Conservation (phyloP, 306 rosid species). For the Neltuma alba region DNA sequence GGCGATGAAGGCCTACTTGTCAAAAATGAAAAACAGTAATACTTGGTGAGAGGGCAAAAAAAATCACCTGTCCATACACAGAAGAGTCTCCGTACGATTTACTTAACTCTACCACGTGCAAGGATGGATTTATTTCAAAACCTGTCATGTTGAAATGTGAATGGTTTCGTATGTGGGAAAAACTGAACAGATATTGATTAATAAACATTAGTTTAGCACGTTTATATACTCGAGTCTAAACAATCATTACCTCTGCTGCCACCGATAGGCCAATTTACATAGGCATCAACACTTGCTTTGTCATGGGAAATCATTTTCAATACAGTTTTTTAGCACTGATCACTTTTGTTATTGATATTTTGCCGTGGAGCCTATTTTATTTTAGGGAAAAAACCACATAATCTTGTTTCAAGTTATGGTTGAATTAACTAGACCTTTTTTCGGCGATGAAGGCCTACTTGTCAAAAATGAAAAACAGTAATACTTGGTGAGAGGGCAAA, state of each 20-base stretch:
- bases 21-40: background rate
- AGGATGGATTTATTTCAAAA: constrained; percentile 75
- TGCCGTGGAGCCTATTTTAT: background rate
- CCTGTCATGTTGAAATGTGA: constrained; percentile 45
- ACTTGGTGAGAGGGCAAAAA: background rate
- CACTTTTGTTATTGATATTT: too few species aligned
- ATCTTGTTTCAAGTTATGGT: background rate
- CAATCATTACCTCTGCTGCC: constrained; percentile 67
- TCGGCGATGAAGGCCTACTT: background rate
- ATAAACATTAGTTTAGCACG: constrained; percentile 4
- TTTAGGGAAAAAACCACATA: background rate
- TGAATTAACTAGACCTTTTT: background rate
- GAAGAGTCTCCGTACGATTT: constrained; percentile 78
- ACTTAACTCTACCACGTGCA: constrained; percentile 71
- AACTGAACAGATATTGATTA: background rate
- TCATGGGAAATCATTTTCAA: too few species aligned
- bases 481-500: background rate
- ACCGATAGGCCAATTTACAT: constrained; percentile 66
- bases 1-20: background rate
- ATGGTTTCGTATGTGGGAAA: constrained; percentile 30
- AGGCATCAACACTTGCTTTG: too few species aligned
- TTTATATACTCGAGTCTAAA: constrained; percentile 3
- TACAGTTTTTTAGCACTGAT: too few species aligned
- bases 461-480: background rate
- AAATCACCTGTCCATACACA: constrained; percentile 70